phyloP scores from a whole-genome alignment of 2,329 filamentous ascomycete species.

The Thelonectria blattea region DNA sequence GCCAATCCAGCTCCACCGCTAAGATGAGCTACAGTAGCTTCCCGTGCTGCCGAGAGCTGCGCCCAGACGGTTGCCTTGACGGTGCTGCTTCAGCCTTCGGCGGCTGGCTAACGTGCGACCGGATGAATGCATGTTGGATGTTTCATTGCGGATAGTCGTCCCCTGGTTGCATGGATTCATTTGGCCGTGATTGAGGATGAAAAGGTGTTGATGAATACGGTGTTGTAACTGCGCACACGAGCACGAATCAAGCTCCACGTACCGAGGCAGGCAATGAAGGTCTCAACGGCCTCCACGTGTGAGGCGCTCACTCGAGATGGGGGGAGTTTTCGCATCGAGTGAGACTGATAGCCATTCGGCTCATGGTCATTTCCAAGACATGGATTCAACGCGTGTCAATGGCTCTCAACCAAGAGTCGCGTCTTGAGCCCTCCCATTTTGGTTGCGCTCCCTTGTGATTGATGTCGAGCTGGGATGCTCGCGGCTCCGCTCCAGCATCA shows the following conservation, averaged over 20 bases:
- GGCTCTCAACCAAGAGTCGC: not conserved
- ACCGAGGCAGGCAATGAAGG: not conserved
- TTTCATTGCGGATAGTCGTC: not conserved
- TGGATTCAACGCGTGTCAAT: not conserved
- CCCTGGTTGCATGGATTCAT: not conserved
- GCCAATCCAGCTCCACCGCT: conserved; percentile 12
- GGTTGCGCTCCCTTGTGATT: not conserved
- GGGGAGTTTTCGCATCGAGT: not conserved
- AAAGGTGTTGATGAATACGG: not conserved
- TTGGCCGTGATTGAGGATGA: not conserved
- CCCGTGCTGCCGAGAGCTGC: conserved; percentile 7
- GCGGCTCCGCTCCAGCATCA: not conserved
- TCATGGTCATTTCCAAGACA: not conserved
- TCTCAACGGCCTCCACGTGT: not conserved
- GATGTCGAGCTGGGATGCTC: not conserved
- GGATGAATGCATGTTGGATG: not conserved
- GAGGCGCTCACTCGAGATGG: not conserved
- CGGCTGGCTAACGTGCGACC: not conserved
- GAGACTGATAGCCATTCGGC: not conserved
- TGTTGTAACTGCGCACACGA: not conserved
- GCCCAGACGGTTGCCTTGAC: not conserved
- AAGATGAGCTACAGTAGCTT: conserved; percentile 17
- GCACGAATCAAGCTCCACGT: not conserved
- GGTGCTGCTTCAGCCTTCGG: not conserved
- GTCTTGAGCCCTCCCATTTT: not conserved